These are phyloP conservation scores for Chrysochromulina parva DNA, from an alignment of 78 protist genomes.

Conservation along the genomic window DNA sequence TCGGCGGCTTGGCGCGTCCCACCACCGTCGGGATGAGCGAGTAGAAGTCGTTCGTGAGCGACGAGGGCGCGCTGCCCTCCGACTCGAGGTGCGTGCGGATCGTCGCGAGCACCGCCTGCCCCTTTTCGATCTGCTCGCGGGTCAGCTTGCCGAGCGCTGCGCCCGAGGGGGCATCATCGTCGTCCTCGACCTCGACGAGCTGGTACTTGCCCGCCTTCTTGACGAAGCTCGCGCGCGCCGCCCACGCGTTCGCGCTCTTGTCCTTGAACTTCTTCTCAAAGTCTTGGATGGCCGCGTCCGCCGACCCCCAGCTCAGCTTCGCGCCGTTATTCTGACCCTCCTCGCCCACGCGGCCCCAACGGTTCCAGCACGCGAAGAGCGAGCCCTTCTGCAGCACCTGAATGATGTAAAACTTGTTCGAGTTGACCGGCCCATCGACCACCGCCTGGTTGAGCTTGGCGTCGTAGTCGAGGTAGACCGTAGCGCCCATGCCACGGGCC, in stretches of 20 bases:
- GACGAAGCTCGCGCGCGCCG: too few relatives aligned
- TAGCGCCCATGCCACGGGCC: too few relatives aligned
- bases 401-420: slow-evolving; percentile 58
- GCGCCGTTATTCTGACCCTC: slow-evolving; percentile 57
- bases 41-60: slow-evolving; percentile 47
- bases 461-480: not conserved
- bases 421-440: slow-evolving; percentile 29
- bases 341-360: slow-evolving; percentile 57
- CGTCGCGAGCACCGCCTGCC: not conserved
- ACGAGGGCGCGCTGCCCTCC: not conserved
- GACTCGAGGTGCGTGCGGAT: not conserved
- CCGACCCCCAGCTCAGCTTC: too few relatives aligned
- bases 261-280: too few relatives aligned
- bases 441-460: slow-evolving; percentile 49
- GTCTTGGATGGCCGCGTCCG: too few relatives aligned
- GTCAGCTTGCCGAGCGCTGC: too few relatives aligned
- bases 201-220: too few relatives aligned
- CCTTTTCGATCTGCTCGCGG: too few relatives aligned
- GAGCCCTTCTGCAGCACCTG: slow-evolving; percentile 34
- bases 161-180: too few relatives aligned
- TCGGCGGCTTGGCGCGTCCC: not conserved
- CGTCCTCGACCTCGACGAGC: too few relatives aligned
- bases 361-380: slow-evolving; percentile 24
- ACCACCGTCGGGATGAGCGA: slow-evolving; percentile 48
- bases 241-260: too few relatives aligned